phyloP scores from a whole-genome alignment of 1,284 basidiomycete species.

The Ceratobasidium sp. region DNA sequence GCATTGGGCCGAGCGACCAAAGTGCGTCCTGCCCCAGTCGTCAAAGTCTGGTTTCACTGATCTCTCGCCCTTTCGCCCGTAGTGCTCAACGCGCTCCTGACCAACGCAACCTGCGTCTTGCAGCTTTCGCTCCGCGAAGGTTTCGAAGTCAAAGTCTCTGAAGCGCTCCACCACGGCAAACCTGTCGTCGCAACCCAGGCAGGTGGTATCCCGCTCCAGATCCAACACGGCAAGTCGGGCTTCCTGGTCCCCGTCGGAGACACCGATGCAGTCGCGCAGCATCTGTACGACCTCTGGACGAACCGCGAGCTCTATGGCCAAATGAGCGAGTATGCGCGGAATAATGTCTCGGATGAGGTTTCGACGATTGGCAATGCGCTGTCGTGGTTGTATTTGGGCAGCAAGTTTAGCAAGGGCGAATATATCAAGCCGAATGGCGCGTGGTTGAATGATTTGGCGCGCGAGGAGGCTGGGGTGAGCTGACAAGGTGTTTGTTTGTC shows the following conservation, averaged over 20 bases:
- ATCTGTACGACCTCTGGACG: slow-evolving; percentile 80
- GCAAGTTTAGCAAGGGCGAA: slow-evolving; percentile 78
- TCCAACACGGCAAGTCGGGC: slow-evolving; percentile 85
- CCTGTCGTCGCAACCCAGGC: slow-evolving; percentile 84
- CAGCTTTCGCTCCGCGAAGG: slow-evolving; percentile 88
- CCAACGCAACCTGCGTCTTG: slow-evolving; percentile 79
- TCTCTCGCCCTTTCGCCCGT: slow-evolving; percentile 21
- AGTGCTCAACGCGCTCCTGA: slow-evolving; percentile 84
- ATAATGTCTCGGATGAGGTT: slow-evolving; percentile 84
- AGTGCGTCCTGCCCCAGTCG: slow-evolving; percentile 63
- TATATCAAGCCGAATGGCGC: slow-evolving; percentile 81
- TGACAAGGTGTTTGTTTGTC: background rate
- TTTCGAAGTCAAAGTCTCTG: slow-evolving; percentile 93
- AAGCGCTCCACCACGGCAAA: slow-evolving; percentile 86
- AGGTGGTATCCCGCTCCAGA: slow-evolving; percentile 90
- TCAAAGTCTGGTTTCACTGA: background rate
- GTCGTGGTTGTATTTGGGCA: slow-evolving; percentile 84
- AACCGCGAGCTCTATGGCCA: slow-evolving; percentile 73
- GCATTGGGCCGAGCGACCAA: slow-evolving; percentile 83
- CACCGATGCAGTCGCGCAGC: slow-evolving; percentile 76
- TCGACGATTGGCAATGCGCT: slow-evolving; percentile 83
- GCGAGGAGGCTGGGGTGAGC: slow-evolving; percentile 70
- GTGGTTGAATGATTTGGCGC: slow-evolving; percentile 83
- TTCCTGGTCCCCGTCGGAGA: slow-evolving; percentile 82
- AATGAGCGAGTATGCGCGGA: slow-evolving; percentile 76